Evolutionary conservation across 116 monocot species (phyloP).

Genomic region (Iris pallida): DNA sequence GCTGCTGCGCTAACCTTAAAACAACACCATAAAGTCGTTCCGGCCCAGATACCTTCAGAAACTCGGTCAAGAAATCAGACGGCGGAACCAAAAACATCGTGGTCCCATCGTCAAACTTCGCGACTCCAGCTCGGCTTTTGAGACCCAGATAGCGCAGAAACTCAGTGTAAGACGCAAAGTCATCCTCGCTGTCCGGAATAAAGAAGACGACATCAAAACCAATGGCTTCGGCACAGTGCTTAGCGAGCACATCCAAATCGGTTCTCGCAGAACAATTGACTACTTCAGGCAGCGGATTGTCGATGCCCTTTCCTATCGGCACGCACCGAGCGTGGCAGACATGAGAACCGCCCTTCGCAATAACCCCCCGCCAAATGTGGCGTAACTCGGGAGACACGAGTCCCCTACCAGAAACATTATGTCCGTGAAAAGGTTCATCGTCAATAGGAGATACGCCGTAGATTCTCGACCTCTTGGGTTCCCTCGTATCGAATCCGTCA

Average conservation of each 20-base stretch:
- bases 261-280: constrained; percentile 93
- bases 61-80: constrained; percentile 75
- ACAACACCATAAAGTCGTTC: constrained; percentile 95
- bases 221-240: constrained; percentile 71
- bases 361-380: constrained; percentile 38
- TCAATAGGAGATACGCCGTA: constrained; percentile 9
- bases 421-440: constrained; percentile 16
- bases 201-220: constrained; percentile 95
- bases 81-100: constrained; percentile 97
- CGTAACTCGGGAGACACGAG: constrained; percentile 19
- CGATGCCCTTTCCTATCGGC: constrained; percentile 37
- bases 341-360: constrained; percentile 45
- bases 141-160: constrained; percentile 75
- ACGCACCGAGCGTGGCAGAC: constrained; percentile 54
- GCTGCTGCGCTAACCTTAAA: constrained; percentile 60
- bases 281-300: constrained; percentile 60
- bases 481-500: constrained; percentile 48
- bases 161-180: constrained; percentile 94
- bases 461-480: constrained; percentile 56
- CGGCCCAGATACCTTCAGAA: constrained; percentile 80
- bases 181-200: constrained; percentile 92
- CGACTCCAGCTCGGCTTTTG: constrained; percentile 93
- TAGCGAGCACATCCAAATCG: constrained; percentile 83
- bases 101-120: constrained; percentile 84
- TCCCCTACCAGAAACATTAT: constrained; percentile 1